These are phyloP conservation scores for Candida smagusa DNA, from an alignment of 1,139 yeast genomes.

Conservation along the genomic window DNA sequence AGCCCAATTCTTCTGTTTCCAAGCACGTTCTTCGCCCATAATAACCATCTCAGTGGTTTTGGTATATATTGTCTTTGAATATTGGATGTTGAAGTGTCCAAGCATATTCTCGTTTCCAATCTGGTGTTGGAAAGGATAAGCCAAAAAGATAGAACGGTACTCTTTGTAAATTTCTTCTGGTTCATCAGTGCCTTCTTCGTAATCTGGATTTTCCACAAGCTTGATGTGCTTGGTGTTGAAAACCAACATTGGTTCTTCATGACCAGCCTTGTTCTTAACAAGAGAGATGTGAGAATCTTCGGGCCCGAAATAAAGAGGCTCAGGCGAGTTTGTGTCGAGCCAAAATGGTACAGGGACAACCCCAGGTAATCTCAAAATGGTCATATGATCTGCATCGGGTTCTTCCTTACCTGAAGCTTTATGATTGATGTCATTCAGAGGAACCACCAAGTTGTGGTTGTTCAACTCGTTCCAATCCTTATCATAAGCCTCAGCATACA, in stretches of 20 bases:
- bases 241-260: constrained; percentile 35
- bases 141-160: constrained; percentile 30
- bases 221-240: constrained; percentile 31
- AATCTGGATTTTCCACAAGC: not conserved
- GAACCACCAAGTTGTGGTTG: constrained; percentile 31
- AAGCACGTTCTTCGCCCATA: constrained; percentile 18
- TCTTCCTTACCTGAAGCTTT: not conserved
- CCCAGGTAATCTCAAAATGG: constrained; percentile 23
- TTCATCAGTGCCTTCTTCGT: constrained; percentile 2
- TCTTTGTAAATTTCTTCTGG: constrained; percentile 6
- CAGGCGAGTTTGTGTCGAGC: constrained; percentile 21
- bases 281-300: constrained; percentile 41
- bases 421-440: constrained; percentile 13
- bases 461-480: constrained; percentile 44
- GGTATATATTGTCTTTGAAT: constrained; percentile 17
- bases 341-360: constrained; percentile 32
- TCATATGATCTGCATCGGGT: constrained; percentile 5
- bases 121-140: constrained; percentile 40
- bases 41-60: constrained; percentile 26
- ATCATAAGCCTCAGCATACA: constrained; percentile 47
- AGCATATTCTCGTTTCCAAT: constrained; percentile 28
- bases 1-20: constrained; percentile 43
- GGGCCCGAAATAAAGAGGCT: constrained; percentile 32
- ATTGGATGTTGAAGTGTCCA: constrained; percentile 12
- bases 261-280: constrained; percentile 26